Base-by-base conservation (phyloP, 768 basidiomycete genomes). In the Panaeolus cyanescens region DNA sequence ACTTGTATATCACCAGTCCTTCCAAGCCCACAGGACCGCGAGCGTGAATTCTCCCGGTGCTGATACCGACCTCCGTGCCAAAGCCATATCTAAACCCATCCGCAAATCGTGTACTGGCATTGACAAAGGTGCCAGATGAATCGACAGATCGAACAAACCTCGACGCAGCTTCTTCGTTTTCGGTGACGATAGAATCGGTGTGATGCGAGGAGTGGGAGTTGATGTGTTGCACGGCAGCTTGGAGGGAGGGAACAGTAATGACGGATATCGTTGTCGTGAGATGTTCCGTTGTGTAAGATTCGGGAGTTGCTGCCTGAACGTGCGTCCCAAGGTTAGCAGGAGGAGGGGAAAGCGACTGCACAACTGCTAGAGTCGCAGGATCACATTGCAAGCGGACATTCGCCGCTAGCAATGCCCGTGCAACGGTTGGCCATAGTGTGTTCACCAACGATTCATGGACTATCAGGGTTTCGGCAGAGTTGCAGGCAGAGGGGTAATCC, bases 61-160 rank as follows among this genome's bases (percentile, higher is more conserved):
- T 92, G 69, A 99, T 97, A 8, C 97, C 97, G 0, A 99, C 96
- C 75, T 99, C 97, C 4, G 97, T 96, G 2, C 97, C 97, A 65
- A 97, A 95, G 0, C 97, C 97, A 71, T 95, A 99, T 62, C 96
- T 77, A 76, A 96, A 97, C 12, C 97, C 96, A 73, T 99, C 97
- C 0, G 96, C 90, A 72, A 99, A 99, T 34, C 97, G 85, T 9
- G 97, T 98, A 69, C 91, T 94, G 6, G 96, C 96, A 68, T 99
- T 99, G 61, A 96, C 84, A 68, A 91, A 99, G 4, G 93, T 93
- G 31, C 95, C 93, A 0, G 96, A 92, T 0, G 91, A 92, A 72
- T 96, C 96, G 22, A 98, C 89, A 6, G 93, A 93, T 17, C 90
- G 83, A 72, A 89, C 92, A 78, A 98, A 99, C 31, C 77, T 78